Base-by-base conservation (phyloP, 108 stramenopile species). In the Cyclotella cryptica region DNA sequence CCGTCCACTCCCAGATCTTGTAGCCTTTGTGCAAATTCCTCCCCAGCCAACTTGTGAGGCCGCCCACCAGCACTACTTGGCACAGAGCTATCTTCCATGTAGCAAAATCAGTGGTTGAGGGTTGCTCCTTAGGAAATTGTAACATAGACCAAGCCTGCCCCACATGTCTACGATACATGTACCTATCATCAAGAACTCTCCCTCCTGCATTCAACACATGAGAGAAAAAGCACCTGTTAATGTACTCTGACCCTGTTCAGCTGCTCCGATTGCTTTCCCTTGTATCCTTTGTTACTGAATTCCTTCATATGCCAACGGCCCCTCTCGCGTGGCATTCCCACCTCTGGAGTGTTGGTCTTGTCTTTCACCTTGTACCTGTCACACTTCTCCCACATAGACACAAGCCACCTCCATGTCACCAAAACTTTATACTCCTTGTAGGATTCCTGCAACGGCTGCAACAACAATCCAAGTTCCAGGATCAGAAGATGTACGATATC, bases 161-260 rank as follows among this genome's bases (percentile, higher is more conserved):
- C 3, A 0, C 9, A 18, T 9, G 12, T 51, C 47, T 14, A 29
- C 19, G 10, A 3, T 39, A 0, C 6, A 69, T 6, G 5, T 54
- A 51, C 26, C 18, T 44, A 0, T 51, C 15, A 6, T 59, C 13
- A 6, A 59, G 29, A 14, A 21, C 22, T 11, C 11, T 57, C 21
- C 70, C 55, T 11, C 14, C 21, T 5, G 57, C 41, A 1, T 19
- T 10, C 14, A 58, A 59, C 43, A 3, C 58, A 42, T 9, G 57
- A 59, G 11, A 59, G 0, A 19, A 58, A 71, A 1, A 71, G 40
- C 19, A 35, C 30, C 28, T 74, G 62, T n/a, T 40, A 13, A 42
- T 53, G 39, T 10, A 74, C 10, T 13, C 72, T 0, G 0, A 63
- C 61, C 0, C 27, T 18, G 47, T 74, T 74, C 6, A 74, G 52